Base-by-base conservation (phyloP, 495 filamentous ascomycete species). In the Penicillium lividum region DNA sequence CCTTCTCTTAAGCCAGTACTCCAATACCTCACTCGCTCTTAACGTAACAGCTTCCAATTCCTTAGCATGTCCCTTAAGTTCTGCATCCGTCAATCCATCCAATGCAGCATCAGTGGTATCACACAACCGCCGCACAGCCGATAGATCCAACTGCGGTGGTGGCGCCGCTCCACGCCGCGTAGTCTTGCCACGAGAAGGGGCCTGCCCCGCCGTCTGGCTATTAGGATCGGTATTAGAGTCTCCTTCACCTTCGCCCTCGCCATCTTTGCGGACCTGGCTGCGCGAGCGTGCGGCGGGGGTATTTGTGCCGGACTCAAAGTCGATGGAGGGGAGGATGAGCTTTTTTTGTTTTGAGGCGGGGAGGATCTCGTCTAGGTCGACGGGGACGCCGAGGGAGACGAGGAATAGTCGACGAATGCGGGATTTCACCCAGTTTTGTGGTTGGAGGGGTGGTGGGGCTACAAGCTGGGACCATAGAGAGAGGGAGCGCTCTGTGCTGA, bases 261-360 rank as follows among this genome's bases (percentile, higher is more conserved):
- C 82, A 58, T 69, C 74, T 62, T 78, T 82, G 50, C 57, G 65
- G 54, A 34, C 65, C 57, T 60, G 73, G 63, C 84, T 60, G 70
- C 78, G 60, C 73, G 77, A 48, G 73, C 64, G 66, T 5, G 62
- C 54, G 69, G 16, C 71, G 68, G 59, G 62, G 56, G 64, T 72
- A 51, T 50, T 71, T 51, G 62, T 22, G 15, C 58, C 69, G 4
- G 70, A 47, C 48, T 77, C 73, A 15, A 87, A 73, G 65, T 89
- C 84, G 51, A 94, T 86, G 3, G 90, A 94, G 7, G 94, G 95
- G 4, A 99, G 82, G 18, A 99, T 82, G 27, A 99, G 87, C 66
- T 98, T 97, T 81, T 98, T 98, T 69, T 98, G 95, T 73, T 97
- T 97, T 36, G 90, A 93, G 3, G 93, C 90, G 3, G 94, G 94